A percentile compares a stretch with the other conserved stretches of the same genome.
Conservation (phyloP, 2,329 filamentous ascomycete genomes). For the Canariomyces notabilis region DNA sequence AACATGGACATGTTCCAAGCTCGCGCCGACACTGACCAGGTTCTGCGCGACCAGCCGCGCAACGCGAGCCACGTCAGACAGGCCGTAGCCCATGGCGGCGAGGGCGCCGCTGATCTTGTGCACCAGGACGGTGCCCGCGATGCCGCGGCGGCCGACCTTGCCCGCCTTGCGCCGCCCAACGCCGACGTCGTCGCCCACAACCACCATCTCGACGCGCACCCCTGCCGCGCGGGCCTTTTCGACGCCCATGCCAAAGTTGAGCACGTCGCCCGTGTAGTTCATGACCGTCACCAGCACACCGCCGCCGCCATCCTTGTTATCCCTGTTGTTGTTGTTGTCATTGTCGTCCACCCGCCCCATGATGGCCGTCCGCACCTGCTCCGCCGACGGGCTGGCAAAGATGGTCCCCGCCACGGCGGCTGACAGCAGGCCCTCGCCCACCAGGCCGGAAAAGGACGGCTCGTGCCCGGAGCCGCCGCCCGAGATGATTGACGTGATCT, state of each 20-base stretch:
- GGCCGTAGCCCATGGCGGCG: slow-evolving; percentile 61
- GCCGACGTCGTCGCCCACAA: slow-evolving; percentile 87
- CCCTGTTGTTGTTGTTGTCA: too few species aligned
- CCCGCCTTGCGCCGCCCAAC: slow-evolving; percentile 76
- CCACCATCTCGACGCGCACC: slow-evolving; percentile 76
- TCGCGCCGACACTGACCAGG: slow-evolving; percentile 78
- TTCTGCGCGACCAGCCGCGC: slow-evolving; percentile 70
- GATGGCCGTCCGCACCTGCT: slow-evolving; percentile 76
- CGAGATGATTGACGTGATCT: slow-evolving; percentile 75
- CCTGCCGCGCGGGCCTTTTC: slow-evolving; percentile 85
- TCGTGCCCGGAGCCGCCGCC: slow-evolving; percentile 90
- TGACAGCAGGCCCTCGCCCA: slow-evolving; percentile 73
- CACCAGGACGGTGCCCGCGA: slow-evolving; percentile 88
- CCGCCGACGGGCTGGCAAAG: slow-evolving; percentile 68
- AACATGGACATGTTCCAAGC: slow-evolving; percentile 86
- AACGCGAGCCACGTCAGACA: slow-evolving; percentile 68
- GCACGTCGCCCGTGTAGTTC: slow-evolving; percentile 87
- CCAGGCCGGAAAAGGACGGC: slow-evolving; percentile 79
- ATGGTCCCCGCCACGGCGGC: slow-evolving; percentile 82
- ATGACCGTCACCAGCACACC: slow-evolving; percentile 89
- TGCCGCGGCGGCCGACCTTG: slow-evolving; percentile 88
- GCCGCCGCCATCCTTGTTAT: too few species aligned
- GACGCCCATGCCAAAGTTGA: slow-evolving; percentile 90
- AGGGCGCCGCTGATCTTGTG: slow-evolving; percentile 84
- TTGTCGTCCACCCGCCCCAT: slow-evolving; percentile 67